Conservation (phyloP, 1,284 basidiomycete species). For the Malassezia equina region DNA sequence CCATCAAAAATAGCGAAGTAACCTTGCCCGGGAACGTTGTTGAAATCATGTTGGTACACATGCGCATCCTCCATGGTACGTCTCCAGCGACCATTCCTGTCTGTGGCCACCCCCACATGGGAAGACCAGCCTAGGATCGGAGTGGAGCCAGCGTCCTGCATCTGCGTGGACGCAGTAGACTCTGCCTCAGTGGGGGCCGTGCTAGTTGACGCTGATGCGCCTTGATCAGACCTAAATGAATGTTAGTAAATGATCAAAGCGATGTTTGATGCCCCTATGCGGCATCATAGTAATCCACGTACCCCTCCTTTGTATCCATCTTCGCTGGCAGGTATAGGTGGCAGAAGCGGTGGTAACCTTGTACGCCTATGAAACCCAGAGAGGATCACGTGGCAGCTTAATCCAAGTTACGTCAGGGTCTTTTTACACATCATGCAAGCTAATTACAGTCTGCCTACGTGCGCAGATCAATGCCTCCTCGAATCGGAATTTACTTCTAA, state of each 20-base stretch:
- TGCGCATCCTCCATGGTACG: conserved; percentile 97
- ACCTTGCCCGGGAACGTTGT: conserved; percentile 77
- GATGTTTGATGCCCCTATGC: not conserved
- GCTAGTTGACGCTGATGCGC: not conserved
- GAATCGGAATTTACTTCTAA: not conserved
- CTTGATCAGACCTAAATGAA: not conserved
- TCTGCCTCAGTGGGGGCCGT: not conserved
- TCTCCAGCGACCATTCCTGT: conserved; percentile 69
- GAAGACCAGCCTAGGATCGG: conserved; percentile 20
- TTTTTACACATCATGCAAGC: not conserved
- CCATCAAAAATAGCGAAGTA: conserved; percentile 98
- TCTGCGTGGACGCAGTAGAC: not conserved
- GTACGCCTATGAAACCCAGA: not conserved
- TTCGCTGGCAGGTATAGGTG: not conserved
- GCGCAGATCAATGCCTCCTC: not conserved
- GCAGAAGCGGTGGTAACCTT: not conserved
- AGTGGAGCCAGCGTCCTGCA: not conserved
- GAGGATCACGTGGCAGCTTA: not conserved
- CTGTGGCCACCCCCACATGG: conserved; percentile 76
- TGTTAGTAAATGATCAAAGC: not conserved
- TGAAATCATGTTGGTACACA: conserved; percentile 88
- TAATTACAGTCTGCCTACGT: not conserved
- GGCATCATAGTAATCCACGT: not conserved
- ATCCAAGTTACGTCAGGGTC: not conserved
- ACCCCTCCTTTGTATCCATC: not conserved